A percentile compares a stretch with the other conserved stretches of the same genome.
phyloP scores from a whole-genome alignment of 2,329 filamentous ascomycete genomes.

The Cercospora berteroae region DNA sequence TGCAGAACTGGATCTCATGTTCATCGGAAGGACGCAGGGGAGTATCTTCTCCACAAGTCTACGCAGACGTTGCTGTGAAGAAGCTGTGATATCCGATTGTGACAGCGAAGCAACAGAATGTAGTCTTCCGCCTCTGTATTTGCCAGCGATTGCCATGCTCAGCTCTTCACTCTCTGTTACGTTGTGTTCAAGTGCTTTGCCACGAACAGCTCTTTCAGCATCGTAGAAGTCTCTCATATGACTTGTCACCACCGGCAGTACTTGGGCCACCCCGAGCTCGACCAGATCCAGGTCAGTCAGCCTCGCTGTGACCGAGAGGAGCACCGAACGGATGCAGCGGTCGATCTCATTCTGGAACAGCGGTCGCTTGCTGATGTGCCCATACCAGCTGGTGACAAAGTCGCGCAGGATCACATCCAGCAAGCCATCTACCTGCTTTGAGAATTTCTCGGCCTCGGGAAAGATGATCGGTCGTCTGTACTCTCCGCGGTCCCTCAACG shows the following conservation, averaged over 20 bases:
- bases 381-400: constrained; percentile 87
- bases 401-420: constrained; percentile 75
- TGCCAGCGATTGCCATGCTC: constrained; percentile 90
- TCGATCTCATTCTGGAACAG: constrained; percentile 86
- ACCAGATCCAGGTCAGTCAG: constrained; percentile 77
- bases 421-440: constrained; percentile 74
- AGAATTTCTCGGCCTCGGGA: constrained; percentile 72
- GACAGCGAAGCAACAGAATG: constrained; percentile 82
- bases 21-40: constrained; percentile 70
- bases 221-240: constrained; percentile 90
- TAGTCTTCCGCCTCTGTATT: constrained; percentile 83
- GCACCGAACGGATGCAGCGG: constrained; percentile 68
- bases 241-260: constrained; percentile 82
- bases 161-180: constrained; percentile 96
- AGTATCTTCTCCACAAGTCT: constrained; percentile 70
- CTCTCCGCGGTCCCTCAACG: constrained; percentile 62
- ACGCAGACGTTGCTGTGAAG: constrained; percentile 86
- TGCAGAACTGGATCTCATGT: constrained; percentile 72
- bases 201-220: constrained; percentile 81
- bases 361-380: constrained; percentile 74
- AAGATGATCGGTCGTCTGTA: constrained; percentile 72
- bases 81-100: constrained; percentile 77
- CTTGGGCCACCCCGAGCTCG: constrained; percentile 73
- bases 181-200: constrained; percentile 80
- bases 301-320: constrained; percentile 69